Evolutionary conservation across 192 early-diverging fungal genomes (phyloP).

Genomic region (Podila minutissima): DNA sequence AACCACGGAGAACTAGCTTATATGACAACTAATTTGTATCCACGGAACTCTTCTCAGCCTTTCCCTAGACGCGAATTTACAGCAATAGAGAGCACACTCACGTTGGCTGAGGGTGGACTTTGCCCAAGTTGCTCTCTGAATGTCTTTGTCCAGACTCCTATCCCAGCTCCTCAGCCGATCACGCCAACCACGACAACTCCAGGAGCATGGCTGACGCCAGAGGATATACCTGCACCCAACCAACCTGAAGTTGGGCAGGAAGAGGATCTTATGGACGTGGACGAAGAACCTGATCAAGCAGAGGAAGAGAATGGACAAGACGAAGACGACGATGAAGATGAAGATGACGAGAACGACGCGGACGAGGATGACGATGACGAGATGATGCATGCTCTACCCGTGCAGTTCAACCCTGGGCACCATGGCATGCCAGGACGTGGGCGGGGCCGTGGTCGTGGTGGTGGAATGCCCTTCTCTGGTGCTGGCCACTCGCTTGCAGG

Average conservation of each 20-base stretch:
- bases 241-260: conserved; percentile 2
- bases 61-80: conserved; percentile 45
- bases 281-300: neutral
- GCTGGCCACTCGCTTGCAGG: conserved; percentile 28
- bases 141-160: conserved; percentile 33
- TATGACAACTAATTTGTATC: neutral
- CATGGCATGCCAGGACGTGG: conserved; percentile 14
- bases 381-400: conserved; percentile 38
- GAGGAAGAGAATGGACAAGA: conserved; percentile 1
- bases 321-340: neutral
- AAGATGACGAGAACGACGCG: conserved; percentile 1
- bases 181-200: conserved; percentile 2
- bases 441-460: conserved; percentile 25
- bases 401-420: conserved; percentile 12
- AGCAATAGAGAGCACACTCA: conserved; percentile 10
- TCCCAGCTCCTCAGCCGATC: conserved; percentile 30
- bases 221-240: conserved; percentile 7
- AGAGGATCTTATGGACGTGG: neutral
- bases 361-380: conserved; percentile 28
- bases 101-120: conserved; percentile 18
- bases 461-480: conserved; percentile 29
- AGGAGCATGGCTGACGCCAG: conserved; percentile 19
- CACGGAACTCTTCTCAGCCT: conserved; percentile 2
- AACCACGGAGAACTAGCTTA: neutral
- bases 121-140: conserved; percentile 48